Percentiles rank a stretch among this genome's conserved stretches.
phyloP scores from a whole-genome alignment of 768 basidiomycete genomes.

The Boletus sp. region DNA sequence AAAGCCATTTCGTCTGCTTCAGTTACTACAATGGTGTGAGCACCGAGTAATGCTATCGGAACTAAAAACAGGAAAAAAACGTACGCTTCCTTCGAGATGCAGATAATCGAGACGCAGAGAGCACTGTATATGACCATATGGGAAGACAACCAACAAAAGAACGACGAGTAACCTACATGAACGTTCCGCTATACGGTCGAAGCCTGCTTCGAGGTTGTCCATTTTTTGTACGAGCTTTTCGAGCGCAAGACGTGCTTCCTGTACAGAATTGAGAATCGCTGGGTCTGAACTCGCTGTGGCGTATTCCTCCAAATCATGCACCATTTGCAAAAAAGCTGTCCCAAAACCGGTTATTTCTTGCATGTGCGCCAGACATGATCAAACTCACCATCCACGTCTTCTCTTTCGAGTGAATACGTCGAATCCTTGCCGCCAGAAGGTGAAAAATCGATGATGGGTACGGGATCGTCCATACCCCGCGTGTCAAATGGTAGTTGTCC shows the following conservation, averaged over 20 bases:
- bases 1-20: slow-evolving; percentile 77
- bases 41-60: not conserved
- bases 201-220: slow-evolving; percentile 75
- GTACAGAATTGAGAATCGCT: slow-evolving; percentile 53
- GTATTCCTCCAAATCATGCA: slow-evolving; percentile 66
- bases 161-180: slow-evolving; percentile 53
- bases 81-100: slow-evolving; percentile 70
- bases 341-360: slow-evolving; percentile 9
- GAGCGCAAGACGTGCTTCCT: slow-evolving; percentile 58
- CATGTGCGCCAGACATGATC: slow-evolving; percentile 37
- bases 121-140: slow-evolving; percentile 45
- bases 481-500: slow-evolving; percentile 87
- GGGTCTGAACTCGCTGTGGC: slow-evolving; percentile 45
- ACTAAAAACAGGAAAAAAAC: slow-evolving; percentile 28
- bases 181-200: slow-evolving; percentile 84
- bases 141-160: not conserved
- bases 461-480: slow-evolving; percentile 75
- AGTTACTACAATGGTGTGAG: slow-evolving; percentile 44
- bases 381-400: slow-evolving; percentile 67
- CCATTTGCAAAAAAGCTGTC: slow-evolving; percentile 56
- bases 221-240: slow-evolving; percentile 74
- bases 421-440: slow-evolving; percentile 63
- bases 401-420: slow-evolving; percentile 63
- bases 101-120: slow-evolving; percentile 71
- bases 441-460: slow-evolving; percentile 78